Evolutionary conservation across 192 early-diverging fungal genomes (phyloP).

Genomic region (Coemansia sp.): DNA sequence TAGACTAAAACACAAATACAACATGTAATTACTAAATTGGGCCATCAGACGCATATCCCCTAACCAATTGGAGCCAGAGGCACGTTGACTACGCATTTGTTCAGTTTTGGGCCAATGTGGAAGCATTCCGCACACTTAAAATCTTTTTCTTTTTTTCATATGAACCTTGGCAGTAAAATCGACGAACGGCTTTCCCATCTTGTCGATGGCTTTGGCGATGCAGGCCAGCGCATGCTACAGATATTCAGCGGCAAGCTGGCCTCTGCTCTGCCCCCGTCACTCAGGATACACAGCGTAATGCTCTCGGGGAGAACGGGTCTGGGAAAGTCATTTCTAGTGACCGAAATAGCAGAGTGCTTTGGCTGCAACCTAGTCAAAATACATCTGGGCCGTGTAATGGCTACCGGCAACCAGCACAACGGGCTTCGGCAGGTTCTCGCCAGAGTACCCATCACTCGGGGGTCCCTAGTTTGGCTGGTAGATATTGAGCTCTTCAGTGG

Average conservation of each 20-base stretch:
- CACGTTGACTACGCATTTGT: not conserved
- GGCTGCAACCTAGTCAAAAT: conserved; percentile 13
- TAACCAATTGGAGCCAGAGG: not conserved
- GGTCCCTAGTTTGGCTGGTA: conserved; percentile 32
- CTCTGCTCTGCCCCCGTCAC: not conserved
- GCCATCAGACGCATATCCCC: not conserved
- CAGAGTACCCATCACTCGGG: not conserved
- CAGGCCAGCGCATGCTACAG: conserved; percentile 30
- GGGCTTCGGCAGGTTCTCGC: conserved; percentile 17
- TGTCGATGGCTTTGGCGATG: conserved; percentile 41
- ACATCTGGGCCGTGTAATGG: conserved; percentile 29
- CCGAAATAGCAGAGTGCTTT: conserved; percentile 14
- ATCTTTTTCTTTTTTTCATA: not conserved
- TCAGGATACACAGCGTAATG: conserved; percentile 24
- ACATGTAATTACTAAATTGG: not conserved
- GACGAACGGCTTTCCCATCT: conserved; percentile 3
- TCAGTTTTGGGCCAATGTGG: not conserved
- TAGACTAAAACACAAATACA: too few relatives aligned
- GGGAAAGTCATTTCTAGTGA: conserved; percentile 46
- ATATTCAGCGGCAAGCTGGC: conserved; percentile 22
- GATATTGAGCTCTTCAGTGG: conserved; percentile 42
- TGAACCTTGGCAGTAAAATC: not conserved
- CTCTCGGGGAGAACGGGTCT: conserved; percentile 48
- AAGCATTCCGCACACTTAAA: not conserved
- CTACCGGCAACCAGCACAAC: conserved; percentile 31